These are phyloP conservation scores for Beauveria sp. DNA, from an alignment of 2,329 filamentous ascomycete species.

Conservation along the genomic window DNA sequence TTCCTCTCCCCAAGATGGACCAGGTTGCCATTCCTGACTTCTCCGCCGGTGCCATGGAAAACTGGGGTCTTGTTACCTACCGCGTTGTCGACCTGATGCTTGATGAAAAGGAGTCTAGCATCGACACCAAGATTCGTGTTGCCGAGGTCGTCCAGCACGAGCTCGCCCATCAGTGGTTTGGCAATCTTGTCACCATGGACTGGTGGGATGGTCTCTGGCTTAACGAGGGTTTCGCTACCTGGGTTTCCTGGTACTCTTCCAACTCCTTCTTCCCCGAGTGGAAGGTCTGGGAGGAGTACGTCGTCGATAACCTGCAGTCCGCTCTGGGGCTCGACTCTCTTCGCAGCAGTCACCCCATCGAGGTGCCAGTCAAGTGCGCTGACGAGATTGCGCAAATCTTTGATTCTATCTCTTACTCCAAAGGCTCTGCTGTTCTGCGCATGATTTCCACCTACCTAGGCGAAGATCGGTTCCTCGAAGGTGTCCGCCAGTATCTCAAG, in stretches of 20 bases:
- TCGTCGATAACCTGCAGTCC: constrained; percentile 84
- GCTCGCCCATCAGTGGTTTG: constrained; percentile 96
- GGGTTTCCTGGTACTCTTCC: constrained; percentile 62
- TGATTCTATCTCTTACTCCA: constrained; percentile 94
- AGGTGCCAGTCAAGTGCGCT: constrained; percentile 89
- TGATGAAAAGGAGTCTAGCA: constrained; percentile 86
- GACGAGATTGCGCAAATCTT: constrained; percentile 99
- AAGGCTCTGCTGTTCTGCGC: constrained; percentile 88
- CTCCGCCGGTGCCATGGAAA: constrained; percentile 94
- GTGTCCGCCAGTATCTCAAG: constrained; percentile 83
- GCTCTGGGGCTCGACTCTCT: constrained; percentile 84
- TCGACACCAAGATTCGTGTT: constrained; percentile 83
- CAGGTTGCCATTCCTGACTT: constrained; percentile 97
- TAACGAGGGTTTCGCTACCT: constrained; percentile 77
- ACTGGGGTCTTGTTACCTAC: constrained; percentile 95
- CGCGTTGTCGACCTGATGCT: constrained; percentile 75
- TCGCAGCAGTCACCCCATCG: constrained; percentile 91
- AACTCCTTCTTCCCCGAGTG: constrained; percentile 95
- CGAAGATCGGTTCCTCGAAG: constrained; percentile 87
- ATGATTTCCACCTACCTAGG: constrained; percentile 97
- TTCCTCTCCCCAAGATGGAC: constrained; percentile 36
- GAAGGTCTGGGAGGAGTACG: constrained; percentile 96
- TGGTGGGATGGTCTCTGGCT: constrained; percentile 98
- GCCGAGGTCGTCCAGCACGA: constrained; percentile 96
- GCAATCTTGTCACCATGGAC: constrained; percentile 95